phyloP scores from a whole-genome alignment of 176 grass and related monocot genomes.

The Raddia guianensis region DNA sequence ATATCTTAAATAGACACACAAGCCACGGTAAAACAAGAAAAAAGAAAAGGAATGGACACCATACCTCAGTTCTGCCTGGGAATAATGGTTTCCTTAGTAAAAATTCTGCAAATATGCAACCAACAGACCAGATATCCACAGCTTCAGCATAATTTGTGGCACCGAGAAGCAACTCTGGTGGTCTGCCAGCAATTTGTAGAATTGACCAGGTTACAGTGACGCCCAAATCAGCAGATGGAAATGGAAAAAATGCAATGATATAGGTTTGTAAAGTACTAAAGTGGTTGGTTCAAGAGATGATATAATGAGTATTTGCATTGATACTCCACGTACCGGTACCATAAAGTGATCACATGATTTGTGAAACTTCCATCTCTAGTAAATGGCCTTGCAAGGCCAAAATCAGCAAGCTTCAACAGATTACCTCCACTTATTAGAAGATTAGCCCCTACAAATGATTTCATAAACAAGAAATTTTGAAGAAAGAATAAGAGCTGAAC shows the following conservation, averaged over 20 bases:
- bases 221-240: conserved; percentile 25
- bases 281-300: background rate
- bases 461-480: conserved; percentile 5
- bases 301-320: background rate
- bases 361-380: conserved; percentile 76
- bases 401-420: conserved; percentile 74
- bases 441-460: conserved; percentile 63
- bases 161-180: conserved; percentile 79
- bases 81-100: conserved; percentile 73
- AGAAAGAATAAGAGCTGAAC: conserved; percentile 10
- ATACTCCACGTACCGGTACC: conserved; percentile 63
- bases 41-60: background rate
- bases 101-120: conserved; percentile 85
- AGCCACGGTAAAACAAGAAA: conserved; percentile 8
- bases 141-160: conserved; percentile 76
- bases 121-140: conserved; percentile 90
- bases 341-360: conserved; percentile 86
- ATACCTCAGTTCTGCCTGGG: conserved; percentile 73
- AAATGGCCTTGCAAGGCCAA: conserved; percentile 83
- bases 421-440: conserved; percentile 76
- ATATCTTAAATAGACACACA: background rate
- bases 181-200: conserved; percentile 44
- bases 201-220: background rate
- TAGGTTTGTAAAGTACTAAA: conserved; percentile 16
- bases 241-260: conserved; percentile 27